Percentiles rank a stretch among this genome's conserved stretches.
phyloP scores from a whole-genome alignment of 148 eudicot genomes.

The Tetragonia tetragonoides region DNA sequence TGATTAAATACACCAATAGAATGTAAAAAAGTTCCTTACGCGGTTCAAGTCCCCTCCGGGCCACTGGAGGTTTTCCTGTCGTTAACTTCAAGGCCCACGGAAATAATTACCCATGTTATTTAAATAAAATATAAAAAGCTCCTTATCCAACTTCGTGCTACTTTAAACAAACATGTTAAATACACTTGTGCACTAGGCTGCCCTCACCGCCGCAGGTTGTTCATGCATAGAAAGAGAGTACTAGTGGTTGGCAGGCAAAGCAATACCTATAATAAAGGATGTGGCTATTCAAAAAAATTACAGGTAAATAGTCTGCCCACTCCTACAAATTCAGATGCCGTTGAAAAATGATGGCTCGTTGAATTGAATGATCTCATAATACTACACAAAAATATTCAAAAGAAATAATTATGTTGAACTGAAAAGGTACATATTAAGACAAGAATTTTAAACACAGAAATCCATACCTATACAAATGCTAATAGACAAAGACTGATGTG shows the following conservation, averaged over 20 bases:
- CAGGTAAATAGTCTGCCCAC: too few species aligned
- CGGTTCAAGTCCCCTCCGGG: too few species aligned
- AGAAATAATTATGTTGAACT: too few species aligned
- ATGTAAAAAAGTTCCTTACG: background rate
- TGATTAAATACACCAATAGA: background rate
- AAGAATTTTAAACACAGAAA: background rate
- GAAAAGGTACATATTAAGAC: background rate
- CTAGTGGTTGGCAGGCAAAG: background rate
- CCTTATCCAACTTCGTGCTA: background rate
- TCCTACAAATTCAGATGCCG: background rate
- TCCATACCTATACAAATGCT: background rate
- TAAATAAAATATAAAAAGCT: background rate
- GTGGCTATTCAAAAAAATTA: background rate
- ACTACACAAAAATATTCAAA: too few species aligned
- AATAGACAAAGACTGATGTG: background rate
- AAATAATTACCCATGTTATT: too few species aligned
- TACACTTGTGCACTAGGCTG: background rate
- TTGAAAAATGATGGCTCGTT: too few species aligned
- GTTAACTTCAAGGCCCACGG: too few species aligned
- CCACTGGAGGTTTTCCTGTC: too few species aligned
- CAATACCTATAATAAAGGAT: too few species aligned
- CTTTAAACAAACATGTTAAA: background rate
- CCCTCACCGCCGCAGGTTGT: background rate
- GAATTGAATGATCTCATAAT: too few species aligned
- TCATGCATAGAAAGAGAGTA: background rate